Evolutionary conservation across 192 early-diverging fungal genomes (phyloP).

Genomic region (Coemansia sp.): DNA sequence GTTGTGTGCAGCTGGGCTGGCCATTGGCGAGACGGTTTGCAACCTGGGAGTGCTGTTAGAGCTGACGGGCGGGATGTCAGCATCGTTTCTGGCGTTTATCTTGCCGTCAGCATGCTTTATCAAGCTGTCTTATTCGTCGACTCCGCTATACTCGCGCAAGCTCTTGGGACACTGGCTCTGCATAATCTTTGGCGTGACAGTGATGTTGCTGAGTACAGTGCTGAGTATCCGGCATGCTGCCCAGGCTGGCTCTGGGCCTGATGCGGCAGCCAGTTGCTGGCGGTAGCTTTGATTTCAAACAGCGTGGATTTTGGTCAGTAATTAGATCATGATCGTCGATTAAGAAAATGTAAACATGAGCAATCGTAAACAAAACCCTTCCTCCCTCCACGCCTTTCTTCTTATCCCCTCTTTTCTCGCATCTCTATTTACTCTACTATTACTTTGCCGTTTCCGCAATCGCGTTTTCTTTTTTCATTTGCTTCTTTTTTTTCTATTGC

Average conservation of each 20-base stretch:
- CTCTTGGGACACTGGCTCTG: slow-evolving; percentile 73
- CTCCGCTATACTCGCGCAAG: slow-evolving; percentile 58
- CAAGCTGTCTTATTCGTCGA: slow-evolving; percentile 62
- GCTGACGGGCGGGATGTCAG: slow-evolving; percentile 86
- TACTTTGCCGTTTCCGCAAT: background rate
- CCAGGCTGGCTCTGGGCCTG: background rate
- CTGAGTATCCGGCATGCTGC: slow-evolving; percentile 40
- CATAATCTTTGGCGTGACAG: slow-evolving; percentile 69
- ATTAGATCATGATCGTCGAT: slow-evolving; percentile 4
- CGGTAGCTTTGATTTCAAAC: background rate
- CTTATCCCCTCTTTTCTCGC: slow-evolving; percentile 18
- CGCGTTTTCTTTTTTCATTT: background rate
- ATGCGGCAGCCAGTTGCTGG: slow-evolving; percentile 33
- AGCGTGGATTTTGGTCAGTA: background rate
- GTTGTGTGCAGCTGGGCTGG: slow-evolving; percentile 65
- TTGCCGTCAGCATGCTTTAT: slow-evolving; percentile 84
- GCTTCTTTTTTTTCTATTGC: background rate
- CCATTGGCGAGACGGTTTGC: slow-evolving; percentile 75
- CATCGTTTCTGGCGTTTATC: slow-evolving; percentile 87
- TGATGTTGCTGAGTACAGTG: slow-evolving; percentile 44
- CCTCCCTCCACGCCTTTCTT: slow-evolving; percentile 2
- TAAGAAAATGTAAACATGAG: slow-evolving; percentile 13
- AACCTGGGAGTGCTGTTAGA: slow-evolving; percentile 88
- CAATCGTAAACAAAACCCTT: slow-evolving; percentile 13
- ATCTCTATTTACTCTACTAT: slow-evolving; percentile 6